phyloP scores from a whole-genome alignment of 495 filamentous ascomycete species.

The Mycothermus thermophilus region DNA sequence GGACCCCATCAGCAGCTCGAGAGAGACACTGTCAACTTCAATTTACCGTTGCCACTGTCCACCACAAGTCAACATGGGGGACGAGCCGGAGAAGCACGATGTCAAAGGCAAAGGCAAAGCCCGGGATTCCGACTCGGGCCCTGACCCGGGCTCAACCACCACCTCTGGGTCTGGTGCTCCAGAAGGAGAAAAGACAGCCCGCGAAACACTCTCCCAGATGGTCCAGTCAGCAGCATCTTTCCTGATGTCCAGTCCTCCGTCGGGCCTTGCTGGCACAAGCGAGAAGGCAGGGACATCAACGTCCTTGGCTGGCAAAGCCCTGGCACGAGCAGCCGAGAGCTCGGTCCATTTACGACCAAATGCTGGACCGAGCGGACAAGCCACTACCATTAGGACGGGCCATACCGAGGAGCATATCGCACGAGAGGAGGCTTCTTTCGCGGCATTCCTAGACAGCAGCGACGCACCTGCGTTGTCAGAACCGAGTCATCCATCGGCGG shows the following conservation, averaged over 20 bases:
- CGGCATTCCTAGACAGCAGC: conserved; percentile 29
- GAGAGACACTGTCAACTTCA: no score
- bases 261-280: background rate
- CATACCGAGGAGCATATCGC: conserved; percentile 23
- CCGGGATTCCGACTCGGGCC: background rate
- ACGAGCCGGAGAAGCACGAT: background rate
- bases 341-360: conserved; percentile 38
- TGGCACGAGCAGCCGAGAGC: conserved; percentile 12
- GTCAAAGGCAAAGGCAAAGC: conserved; percentile 13
- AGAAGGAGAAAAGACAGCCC: background rate
- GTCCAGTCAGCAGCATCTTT: conserved; percentile 14
- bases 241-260: conserved; percentile 10
- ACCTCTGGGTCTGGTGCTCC: no score
- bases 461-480: conserved; percentile 13
- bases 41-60: no score
- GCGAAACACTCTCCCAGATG: no score
- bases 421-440: conserved; percentile 29
- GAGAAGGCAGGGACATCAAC: conserved; percentile 15
- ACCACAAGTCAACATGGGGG: background rate
- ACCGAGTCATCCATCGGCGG: conserved; percentile 6
- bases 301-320: conserved; percentile 5
- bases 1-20: no score
- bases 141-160: no score
- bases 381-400: conserved; percentile 9
- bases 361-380: conserved; percentile 26